Evolutionary conservation across 306 rosid species (phyloP).

Genomic region (Prunus mongolica): DNA sequence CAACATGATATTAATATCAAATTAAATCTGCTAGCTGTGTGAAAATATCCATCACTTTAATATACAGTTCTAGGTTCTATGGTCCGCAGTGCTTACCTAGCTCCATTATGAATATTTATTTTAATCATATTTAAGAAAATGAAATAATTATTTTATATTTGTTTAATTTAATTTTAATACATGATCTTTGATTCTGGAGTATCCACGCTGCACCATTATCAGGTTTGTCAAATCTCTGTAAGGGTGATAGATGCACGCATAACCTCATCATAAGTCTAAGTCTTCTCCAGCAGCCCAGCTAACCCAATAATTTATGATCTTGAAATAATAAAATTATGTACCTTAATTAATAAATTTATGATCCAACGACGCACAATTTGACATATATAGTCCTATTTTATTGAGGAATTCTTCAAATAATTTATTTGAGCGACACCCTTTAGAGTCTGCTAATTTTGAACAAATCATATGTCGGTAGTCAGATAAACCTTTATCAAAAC

Average conservation of each 20-base stretch:
- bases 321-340: neutral
- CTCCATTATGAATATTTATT: neutral
- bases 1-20: neutral
- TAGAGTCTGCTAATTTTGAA: neutral
- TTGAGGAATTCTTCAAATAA: too few species aligned
- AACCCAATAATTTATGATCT: neutral
- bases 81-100: too few species aligned
- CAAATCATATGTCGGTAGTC: neutral
- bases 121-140: neutral
- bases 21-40: neutral
- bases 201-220: neutral
- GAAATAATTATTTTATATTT: neutral
- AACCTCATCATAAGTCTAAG: neutral
- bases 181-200: neutral
- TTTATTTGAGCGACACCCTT: too few species aligned
- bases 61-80: too few species aligned
- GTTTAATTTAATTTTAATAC: neutral
- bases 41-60: neutral
- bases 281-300: constrained; percentile 8
- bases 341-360: neutral
- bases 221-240: neutral
- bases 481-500: too few species aligned
- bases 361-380: too few species aligned
- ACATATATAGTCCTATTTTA: too few species aligned
- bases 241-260: neutral